Conservation (phyloP, 768 basidiomycete species). For the Leccinum uliginosum region DNA sequence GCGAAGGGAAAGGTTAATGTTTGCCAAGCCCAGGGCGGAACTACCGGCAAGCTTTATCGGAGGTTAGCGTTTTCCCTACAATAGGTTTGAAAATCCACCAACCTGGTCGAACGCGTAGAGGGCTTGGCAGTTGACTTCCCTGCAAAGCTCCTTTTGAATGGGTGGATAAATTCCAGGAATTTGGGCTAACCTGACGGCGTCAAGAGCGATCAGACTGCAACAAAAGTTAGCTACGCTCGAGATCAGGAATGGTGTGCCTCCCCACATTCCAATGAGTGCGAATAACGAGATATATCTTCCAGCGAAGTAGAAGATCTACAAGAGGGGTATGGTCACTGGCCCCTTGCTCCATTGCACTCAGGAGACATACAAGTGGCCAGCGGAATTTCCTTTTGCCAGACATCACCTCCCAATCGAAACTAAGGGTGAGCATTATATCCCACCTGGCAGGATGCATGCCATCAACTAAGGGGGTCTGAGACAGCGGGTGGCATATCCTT, state of each 20-base stretch:
- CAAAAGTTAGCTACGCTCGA: neutral
- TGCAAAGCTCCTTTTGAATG: conserved; percentile 11
- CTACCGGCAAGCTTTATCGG: conserved; percentile 37
- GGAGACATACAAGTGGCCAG: conserved; percentile 42
- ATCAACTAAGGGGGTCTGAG: neutral
- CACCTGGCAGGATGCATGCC: conserved; percentile 27
- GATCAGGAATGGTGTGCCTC: neutral
- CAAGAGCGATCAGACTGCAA: conserved; percentile 31
- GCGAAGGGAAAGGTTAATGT: conserved; percentile 43
- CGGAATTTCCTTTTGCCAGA: conserved; percentile 39
- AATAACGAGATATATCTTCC: conserved; percentile 43
- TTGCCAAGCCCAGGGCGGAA: conserved; percentile 40
- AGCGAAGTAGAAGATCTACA: conserved; percentile 41
- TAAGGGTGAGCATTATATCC: conserved; percentile 39
- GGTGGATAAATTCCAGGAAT: neutral
- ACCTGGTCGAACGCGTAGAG: conserved; percentile 47
- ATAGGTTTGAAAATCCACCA: neutral
- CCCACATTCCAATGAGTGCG: conserved; percentile 46
- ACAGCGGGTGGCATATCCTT: conserved; percentile 9
- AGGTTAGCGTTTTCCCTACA: neutral
- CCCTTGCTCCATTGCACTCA: neutral
- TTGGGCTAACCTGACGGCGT: conserved; percentile 26
- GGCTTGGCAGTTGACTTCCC: conserved; percentile 40
- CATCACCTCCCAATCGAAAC: conserved; percentile 41
- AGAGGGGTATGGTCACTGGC: conserved; percentile 5